A percentile compares a stretch with the other conserved stretches of the same genome.
Conservation (phyloP, 2,329 filamentous ascomycete species). For the Beauveria sp. region DNA sequence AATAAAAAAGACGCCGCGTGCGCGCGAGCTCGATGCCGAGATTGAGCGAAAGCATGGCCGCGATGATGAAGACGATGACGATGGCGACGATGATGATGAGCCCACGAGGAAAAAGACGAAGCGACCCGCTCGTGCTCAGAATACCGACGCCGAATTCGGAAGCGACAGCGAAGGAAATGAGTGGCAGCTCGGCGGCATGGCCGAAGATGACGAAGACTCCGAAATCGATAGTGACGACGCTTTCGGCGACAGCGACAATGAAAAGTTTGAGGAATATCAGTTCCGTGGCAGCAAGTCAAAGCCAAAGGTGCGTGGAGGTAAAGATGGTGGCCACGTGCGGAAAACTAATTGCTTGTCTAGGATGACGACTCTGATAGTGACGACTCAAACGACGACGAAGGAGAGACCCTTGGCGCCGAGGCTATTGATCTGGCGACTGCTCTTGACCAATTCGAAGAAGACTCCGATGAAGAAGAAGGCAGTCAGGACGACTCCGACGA, state of each 20-base stretch:
- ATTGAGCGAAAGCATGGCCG: constrained; percentile 36
- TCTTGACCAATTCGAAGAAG: constrained; percentile 46
- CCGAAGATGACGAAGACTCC: constrained; percentile 52
- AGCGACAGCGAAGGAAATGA: constrained; percentile 81
- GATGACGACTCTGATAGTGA: constrained; percentile 51
- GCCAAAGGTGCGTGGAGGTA: background rate
- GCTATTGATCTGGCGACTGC: constrained; percentile 52
- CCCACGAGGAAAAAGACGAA: constrained; percentile 34
- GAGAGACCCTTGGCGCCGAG: constrained; percentile 50
- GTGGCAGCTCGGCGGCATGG: constrained; percentile 65
- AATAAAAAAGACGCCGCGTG: constrained; percentile 41
- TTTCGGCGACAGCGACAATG: constrained; percentile 82
- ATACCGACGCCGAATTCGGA: constrained; percentile 60
- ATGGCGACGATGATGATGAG: constrained; percentile 52
- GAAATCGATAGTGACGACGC: constrained; percentile 68
- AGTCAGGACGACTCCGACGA: constrained; percentile 30
- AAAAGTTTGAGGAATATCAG: constrained; percentile 68
- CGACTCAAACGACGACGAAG: constrained; percentile 44
- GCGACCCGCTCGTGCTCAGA: constrained; percentile 35
- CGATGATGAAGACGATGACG: constrained; percentile 38
- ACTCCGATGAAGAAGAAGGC: constrained; percentile 40
- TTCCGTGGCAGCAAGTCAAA: constrained; percentile 41
- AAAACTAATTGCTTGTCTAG: constrained; percentile 15
- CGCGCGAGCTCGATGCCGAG: constrained; percentile 44
- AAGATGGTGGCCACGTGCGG: background rate